phyloP scores from a whole-genome alignment of 2,329 filamentous ascomycete genomes.

The Pestalotiopsis sp. region DNA sequence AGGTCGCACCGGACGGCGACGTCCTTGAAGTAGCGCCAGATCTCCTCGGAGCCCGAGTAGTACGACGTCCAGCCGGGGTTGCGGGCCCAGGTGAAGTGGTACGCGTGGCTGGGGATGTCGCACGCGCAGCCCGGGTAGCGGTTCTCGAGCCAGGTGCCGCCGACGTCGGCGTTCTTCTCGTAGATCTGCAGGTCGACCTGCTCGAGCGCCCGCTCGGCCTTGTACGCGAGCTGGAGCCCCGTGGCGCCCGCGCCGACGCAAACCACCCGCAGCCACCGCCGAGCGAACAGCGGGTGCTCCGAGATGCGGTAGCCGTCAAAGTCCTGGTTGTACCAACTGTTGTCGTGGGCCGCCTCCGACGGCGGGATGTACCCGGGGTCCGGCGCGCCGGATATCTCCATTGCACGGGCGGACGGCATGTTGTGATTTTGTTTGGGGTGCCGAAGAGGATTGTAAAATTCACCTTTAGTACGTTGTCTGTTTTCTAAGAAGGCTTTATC shows the following conservation, averaged over 20 bases:
- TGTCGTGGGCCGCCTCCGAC: neutral
- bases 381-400: neutral
- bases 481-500: neutral
- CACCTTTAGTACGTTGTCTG: neutral
- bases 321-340: constrained; percentile 4
- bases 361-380: neutral
- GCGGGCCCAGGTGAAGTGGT: constrained; percentile 1
- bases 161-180: constrained; percentile 7
- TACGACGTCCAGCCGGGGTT: constrained; percentile 2
- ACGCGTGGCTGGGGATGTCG: constrained; percentile 6
- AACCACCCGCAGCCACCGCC: neutral
- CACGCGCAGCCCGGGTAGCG: constrained; percentile 1
- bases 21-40: constrained; percentile 1
- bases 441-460: neutral
- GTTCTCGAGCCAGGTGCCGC: constrained; percentile 8
- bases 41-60: neutral
- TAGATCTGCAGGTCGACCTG: constrained; percentile 4
- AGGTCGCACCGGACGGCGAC: neutral
- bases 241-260: constrained; percentile 5
- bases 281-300: neutral
- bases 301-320: constrained; percentile 3
- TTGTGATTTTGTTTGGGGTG: neutral
- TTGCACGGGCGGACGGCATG: neutral
- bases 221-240: neutral
- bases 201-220: neutral